phyloP scores from a whole-genome alignment of 257 asterid genomes.

The Anisodus acutangulus region DNA sequence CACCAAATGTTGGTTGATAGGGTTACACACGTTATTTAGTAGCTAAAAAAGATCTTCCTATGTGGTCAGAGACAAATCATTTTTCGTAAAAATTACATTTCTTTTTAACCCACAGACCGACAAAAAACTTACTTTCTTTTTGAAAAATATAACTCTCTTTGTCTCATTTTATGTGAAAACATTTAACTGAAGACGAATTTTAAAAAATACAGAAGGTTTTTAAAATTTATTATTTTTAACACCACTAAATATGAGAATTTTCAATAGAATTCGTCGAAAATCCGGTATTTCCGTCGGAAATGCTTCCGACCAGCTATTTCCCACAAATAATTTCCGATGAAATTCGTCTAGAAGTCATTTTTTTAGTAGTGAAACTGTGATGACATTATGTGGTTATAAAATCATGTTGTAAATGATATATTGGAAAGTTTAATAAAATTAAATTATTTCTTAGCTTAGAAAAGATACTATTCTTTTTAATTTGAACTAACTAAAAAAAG shows the following conservation, averaged over 20 bases:
- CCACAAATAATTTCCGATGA: neutral
- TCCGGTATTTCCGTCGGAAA: too few relatives aligned
- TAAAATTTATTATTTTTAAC: too few relatives aligned
- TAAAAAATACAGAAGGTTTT: too few relatives aligned
- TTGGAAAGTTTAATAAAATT: neutral
- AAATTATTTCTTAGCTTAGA: neutral
- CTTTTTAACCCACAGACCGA: too few relatives aligned
- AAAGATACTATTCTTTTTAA: too few relatives aligned
- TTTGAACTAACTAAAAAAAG: too few relatives aligned
- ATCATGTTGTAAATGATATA: neutral
- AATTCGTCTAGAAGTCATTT: neutral
- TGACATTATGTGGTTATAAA: neutral
- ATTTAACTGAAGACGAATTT: too few relatives aligned
- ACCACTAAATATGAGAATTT: neutral
- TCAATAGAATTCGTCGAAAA: neutral
- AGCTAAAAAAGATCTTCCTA: neutral
- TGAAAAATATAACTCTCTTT: too few relatives aligned
- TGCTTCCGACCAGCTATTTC: too few relatives aligned
- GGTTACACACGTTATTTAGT: conserved; percentile 4
- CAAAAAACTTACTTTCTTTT: too few relatives aligned
- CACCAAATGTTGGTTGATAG: conserved; percentile 17
- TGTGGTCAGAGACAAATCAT: neutral
- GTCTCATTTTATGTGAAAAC: too few relatives aligned
- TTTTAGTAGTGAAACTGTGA: neutral
- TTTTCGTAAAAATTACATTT: neutral